Percentiles rank a stretch among this genome's conserved stretches.
Conservation (phyloP, 768 basidiomycete species). For the Leccinum pellstonianum region DNA sequence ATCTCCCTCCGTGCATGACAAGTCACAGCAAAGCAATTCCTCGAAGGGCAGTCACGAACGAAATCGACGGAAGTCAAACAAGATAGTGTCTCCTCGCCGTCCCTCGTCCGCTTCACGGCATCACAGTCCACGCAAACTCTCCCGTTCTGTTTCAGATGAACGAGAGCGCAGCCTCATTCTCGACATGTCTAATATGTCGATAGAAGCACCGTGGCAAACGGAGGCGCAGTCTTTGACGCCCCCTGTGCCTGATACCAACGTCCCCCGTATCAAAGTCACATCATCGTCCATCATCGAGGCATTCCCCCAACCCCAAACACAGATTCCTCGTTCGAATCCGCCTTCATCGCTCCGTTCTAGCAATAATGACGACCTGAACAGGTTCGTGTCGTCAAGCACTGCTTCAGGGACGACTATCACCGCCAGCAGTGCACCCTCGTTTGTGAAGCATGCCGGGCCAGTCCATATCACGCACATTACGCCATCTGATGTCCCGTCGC, state of each 20-base stretch:
- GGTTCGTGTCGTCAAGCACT: slow-evolving; percentile 89
- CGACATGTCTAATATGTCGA: slow-evolving; percentile 44
- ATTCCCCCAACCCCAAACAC: slow-evolving; percentile 34
- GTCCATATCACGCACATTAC: slow-evolving; percentile 78
- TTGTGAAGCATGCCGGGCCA: slow-evolving; percentile 80
- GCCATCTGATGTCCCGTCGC: slow-evolving; percentile 69
- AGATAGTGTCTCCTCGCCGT: slow-evolving; percentile 31
- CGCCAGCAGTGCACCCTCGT: slow-evolving; percentile 72
- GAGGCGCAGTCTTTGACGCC: slow-evolving; percentile 19
- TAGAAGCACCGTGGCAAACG: slow-evolving; percentile 37
- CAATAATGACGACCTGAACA: slow-evolving; percentile 72
- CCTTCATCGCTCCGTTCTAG: slow-evolving; percentile 51
- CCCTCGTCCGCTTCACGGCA: slow-evolving; percentile 37
- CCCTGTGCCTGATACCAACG: slow-evolving; percentile 7
- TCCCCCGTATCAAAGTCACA: slow-evolving; percentile 31
- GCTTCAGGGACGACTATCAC: slow-evolving; percentile 72
- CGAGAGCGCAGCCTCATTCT: slow-evolving; percentile 40
- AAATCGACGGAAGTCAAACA: slow-evolving; percentile 21
- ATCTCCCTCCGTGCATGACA: slow-evolving; percentile 14
- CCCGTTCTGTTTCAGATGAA: slow-evolving; percentile 42
- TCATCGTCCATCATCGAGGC: slow-evolving; percentile 29
- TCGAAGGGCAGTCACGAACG: slow-evolving; percentile 33
- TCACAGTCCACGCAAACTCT: slow-evolving; percentile 44
- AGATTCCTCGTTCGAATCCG: slow-evolving; percentile 40
- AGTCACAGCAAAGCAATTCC: slow-evolving; percentile 26